Percentiles rank a stretch among this genome's conserved stretches.
Conservation (phyloP, 2,329 filamentous ascomycete genomes). For the Fusarium temperatum region DNA sequence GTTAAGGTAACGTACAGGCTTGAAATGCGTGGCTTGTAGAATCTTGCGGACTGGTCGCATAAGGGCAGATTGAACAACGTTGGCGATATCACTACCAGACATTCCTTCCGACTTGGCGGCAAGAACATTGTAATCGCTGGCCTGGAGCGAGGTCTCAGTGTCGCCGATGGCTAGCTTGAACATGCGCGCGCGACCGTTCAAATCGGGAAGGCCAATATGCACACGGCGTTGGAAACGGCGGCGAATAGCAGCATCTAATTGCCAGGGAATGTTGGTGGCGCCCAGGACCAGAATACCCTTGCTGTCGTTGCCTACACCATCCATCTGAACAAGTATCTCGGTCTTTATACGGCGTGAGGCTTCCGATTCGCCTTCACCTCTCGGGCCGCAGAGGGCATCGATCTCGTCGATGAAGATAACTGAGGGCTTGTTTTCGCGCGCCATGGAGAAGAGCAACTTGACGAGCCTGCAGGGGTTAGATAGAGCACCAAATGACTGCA, state of each 20-base stretch:
- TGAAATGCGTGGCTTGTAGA: conserved; percentile 97
- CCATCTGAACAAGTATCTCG: conserved; percentile 98
- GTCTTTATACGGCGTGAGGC: conserved; percentile 98
- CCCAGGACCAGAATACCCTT: conserved; percentile 94
- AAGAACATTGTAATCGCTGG: conserved; percentile 81
- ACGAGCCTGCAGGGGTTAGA: conserved; percentile 72
- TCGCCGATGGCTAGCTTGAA: conserved; percentile 94
- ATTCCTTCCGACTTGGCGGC: conserved; percentile 90
- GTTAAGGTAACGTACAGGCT: conserved; percentile 70
- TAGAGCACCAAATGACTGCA: neutral
- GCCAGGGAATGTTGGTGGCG: conserved; percentile 98
- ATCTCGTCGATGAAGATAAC: conserved; percentile 99
- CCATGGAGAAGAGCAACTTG: conserved; percentile 97
- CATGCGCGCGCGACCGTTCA: conserved; percentile 88
- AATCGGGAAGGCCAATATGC: conserved; percentile 91
- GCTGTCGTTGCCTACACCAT: conserved; percentile 95
- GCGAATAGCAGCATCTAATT: conserved; percentile 94
- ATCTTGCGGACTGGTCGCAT: conserved; percentile 99
- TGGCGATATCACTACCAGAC: conserved; percentile 94
- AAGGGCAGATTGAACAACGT: conserved; percentile 93
- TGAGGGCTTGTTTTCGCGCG: conserved; percentile 95
- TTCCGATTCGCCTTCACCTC: conserved; percentile 95
- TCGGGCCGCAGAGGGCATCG: conserved; percentile 92
- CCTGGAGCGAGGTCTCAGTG: conserved; percentile 85
- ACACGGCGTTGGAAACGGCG: conserved; percentile 95